phyloP scores from a whole-genome alignment of 2,329 filamentous ascomycete genomes.

The Aspergillus fijiensis region DNA sequence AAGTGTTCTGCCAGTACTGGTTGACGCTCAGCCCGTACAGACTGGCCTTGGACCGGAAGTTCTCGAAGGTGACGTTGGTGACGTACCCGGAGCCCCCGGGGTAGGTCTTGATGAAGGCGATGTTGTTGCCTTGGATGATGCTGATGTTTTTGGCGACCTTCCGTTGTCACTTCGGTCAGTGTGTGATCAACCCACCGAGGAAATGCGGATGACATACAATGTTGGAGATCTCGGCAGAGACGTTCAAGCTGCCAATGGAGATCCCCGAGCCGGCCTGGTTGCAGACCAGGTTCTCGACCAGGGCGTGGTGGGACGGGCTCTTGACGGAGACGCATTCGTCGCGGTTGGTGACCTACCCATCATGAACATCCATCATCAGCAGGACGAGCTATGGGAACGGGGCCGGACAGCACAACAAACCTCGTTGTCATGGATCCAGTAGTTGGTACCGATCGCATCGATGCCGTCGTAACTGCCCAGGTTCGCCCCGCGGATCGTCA shows the following conservation, averaged over 20 bases:
- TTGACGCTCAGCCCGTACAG: slow-evolving; percentile 26
- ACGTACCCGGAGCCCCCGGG: slow-evolving; percentile 41
- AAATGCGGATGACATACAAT: no score
- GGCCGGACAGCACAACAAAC: background rate
- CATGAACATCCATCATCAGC: background rate
- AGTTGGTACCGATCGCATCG: slow-evolving; percentile 39
- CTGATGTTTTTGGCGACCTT: slow-evolving; percentile 38
- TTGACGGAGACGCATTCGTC: slow-evolving; percentile 43
- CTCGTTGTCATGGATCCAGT: slow-evolving; percentile 40
- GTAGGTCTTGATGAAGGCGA: slow-evolving; percentile 43
- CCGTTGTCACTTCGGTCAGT: background rate
- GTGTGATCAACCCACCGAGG: background rate
- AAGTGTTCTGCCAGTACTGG: slow-evolving; percentile 30
- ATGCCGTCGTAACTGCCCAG: slow-evolving; percentile 41
- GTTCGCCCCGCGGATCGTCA: slow-evolving; percentile 39
- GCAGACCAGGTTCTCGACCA: slow-evolving; percentile 39
- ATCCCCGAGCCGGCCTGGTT: slow-evolving; percentile 40
- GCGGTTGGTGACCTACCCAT: slow-evolving; percentile 34
- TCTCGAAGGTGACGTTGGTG: slow-evolving; percentile 35
- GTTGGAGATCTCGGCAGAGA: slow-evolving; percentile 32
- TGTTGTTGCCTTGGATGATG: slow-evolving; percentile 40
- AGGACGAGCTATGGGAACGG: no score
- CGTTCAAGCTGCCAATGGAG: slow-evolving; percentile 38
- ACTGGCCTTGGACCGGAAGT: slow-evolving; percentile 27
- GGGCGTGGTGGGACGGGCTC: slow-evolving; percentile 35